These are phyloP conservation scores for Beauveria scarabaeidicola DNA, from an alignment of 2,329 filamentous ascomycete species.

Conservation along the genomic window DNA sequence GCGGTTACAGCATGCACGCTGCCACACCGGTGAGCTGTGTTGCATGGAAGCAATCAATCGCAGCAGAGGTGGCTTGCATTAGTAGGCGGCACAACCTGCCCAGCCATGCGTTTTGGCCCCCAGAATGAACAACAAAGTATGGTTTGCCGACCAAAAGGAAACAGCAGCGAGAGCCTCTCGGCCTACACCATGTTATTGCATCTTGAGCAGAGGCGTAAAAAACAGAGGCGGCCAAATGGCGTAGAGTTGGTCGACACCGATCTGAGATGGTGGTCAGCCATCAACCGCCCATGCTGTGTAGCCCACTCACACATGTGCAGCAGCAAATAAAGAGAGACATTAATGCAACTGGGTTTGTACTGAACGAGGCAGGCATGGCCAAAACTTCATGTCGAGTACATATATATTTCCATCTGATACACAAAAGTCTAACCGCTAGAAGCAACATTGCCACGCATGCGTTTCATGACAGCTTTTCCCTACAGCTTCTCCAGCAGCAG, in stretches of 20 bases:
- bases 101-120: not conserved
- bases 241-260: not conserved
- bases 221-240: not conserved
- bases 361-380: not conserved
- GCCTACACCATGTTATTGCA: not conserved
- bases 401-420: slow-evolving; percentile 3
- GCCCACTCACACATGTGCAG: not conserved
- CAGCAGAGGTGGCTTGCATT: not conserved
- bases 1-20: slow-evolving; percentile 3
- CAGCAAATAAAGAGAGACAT: not conserved
- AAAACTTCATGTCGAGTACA: slow-evolving; percentile 3
- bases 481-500: slow-evolving; percentile 51
- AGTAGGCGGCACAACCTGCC: not conserved
- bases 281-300: slow-evolving; percentile 3
- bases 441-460: not conserved
- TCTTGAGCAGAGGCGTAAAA: not conserved
- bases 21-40: not conserved
- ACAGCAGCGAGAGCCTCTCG: not conserved
- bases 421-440: slow-evolving; percentile 7
- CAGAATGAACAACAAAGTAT: not conserved
- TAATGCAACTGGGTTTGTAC: not conserved
- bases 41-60: not conserved
- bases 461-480: slow-evolving; percentile 11
- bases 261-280: not conserved
- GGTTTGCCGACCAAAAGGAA: not conserved